Evolutionary conservation across 805 yeast genomes (phyloP).

Genomic region (Candida incommunis): DNA sequence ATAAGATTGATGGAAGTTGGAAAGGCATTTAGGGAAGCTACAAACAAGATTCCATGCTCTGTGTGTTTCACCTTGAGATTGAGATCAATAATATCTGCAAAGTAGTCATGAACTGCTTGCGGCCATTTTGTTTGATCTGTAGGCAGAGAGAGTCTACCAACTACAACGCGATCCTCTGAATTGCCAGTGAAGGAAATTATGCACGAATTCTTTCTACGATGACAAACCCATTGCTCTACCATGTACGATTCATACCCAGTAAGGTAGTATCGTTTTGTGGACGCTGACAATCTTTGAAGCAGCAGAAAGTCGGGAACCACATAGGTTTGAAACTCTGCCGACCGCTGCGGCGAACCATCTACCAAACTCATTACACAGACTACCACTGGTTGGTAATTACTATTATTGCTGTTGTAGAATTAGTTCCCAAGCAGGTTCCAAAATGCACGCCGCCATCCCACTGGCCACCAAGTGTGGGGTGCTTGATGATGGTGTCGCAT

Average conservation of each 20-base stretch:
- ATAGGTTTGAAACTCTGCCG: no score
- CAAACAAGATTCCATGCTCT: constrained; percentile 47
- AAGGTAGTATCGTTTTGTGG: background rate
- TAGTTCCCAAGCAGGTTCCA: no score
- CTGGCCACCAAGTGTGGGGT: no score
- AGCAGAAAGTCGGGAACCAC: background rate
- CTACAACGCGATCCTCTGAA: constrained; percentile 44
- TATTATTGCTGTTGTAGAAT: no score
- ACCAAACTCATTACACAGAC: no score
- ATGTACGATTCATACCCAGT: constrained; percentile 77
- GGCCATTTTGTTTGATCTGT: constrained; percentile 35
- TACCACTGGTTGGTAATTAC: no score
- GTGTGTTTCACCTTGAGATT: constrained; percentile 58
- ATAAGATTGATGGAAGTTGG: constrained; percentile 63
- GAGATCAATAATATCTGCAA: constrained; percentile 50
- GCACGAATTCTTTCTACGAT: constrained; percentile 48
- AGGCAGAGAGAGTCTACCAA: constrained; percentile 42
- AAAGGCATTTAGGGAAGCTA: constrained; percentile 69
- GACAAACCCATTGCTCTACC: constrained; percentile 89
- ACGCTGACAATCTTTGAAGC: background rate
- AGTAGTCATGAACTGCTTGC: constrained; percentile 37
- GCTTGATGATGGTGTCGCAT: no score
- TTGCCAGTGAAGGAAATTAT: constrained; percentile 84
- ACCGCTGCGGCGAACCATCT: no score
- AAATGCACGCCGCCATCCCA: no score